A percentile compares a stretch with the other conserved stretches of the same genome.
These are phyloP conservation scores for Auriscalpium vulgare DNA, from an alignment of 768 basidiomycete species.

Conservation along the genomic window DNA sequence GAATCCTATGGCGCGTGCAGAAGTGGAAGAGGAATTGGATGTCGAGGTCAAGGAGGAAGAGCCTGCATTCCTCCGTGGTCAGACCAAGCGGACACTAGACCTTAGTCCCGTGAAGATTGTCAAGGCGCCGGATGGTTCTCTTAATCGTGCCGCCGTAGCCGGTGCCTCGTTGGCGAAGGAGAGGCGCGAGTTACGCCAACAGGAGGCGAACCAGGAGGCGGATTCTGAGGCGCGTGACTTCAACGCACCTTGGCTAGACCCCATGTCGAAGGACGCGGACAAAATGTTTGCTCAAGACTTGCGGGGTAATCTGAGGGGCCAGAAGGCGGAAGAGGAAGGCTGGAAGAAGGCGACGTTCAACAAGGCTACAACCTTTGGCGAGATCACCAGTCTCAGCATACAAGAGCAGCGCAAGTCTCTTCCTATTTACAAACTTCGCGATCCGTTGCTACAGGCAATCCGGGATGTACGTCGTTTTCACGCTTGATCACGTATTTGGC, in stretches of 20 bases:
- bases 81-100: conserved; percentile 92
- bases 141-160: conserved; percentile 91
- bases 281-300: conserved; percentile 91
- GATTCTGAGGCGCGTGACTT: conserved; percentile 94
- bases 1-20: conserved; percentile 69
- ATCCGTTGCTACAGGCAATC: conserved; percentile 84
- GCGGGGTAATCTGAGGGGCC: conserved; percentile 71
- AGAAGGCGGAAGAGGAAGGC: conserved; percentile 75
- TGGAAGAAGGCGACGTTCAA: conserved; percentile 94
- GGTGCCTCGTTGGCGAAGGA: conserved; percentile 94
- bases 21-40: conserved; percentile 94
- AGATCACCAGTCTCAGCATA: conserved; percentile 83
- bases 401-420: conserved; percentile 88
- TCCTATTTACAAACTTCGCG: conserved; percentile 93
- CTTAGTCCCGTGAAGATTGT: conserved; percentile 97
- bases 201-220: conserved; percentile 89
- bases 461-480: conserved; percentile 57
- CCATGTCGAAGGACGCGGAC: conserved; percentile 86
- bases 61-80: conserved; percentile 90
- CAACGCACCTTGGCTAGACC: conserved; percentile 95
- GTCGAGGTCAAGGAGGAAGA: conserved; percentile 97
- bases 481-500: not conserved
- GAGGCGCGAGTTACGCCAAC: conserved; percentile 86
- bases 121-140: conserved; percentile 95
- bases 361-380: conserved; percentile 93